Conservation (phyloP, 768 basidiomycete genomes). For the Hygrophoropsis aurantiaca region DNA sequence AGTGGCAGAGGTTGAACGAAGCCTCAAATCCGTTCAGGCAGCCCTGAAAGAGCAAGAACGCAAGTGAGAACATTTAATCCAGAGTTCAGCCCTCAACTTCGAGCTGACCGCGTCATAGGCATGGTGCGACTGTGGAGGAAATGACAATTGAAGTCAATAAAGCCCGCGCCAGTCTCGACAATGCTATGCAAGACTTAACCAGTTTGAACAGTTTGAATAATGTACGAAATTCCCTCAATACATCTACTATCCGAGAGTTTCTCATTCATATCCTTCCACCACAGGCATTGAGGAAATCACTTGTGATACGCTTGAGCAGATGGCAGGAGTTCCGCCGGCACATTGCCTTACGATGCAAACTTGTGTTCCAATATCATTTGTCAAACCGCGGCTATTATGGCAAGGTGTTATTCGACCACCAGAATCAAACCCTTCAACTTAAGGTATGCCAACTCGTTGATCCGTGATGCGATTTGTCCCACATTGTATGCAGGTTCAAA, state of each 20-base stretch:
- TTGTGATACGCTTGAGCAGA: conserved; percentile 60
- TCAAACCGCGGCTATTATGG: conserved; percentile 87
- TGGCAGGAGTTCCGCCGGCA: conserved; percentile 90
- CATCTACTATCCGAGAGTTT: no score
- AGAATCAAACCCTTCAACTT: conserved; percentile 57
- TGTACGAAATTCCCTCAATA: no score
- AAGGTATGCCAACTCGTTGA: conserved; percentile 40
- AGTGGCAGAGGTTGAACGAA: conserved; percentile 53
- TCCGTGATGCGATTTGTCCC: not conserved
- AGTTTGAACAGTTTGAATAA: conserved; percentile 66
- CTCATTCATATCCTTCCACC: no score
- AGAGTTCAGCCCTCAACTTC: conserved; percentile 1
- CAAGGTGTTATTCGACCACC: conserved; percentile 85
- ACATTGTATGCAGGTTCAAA: conserved; percentile 58
- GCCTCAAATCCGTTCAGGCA: conserved; percentile 60
- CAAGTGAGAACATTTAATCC: conserved; percentile 39
- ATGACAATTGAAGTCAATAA: conserved; percentile 71
- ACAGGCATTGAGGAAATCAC: conserved; percentile 67
- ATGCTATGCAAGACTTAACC: conserved; percentile 60
- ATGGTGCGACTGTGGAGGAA: conserved; percentile 77
- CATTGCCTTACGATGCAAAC: conserved; percentile 84
- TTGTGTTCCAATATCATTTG: conserved; percentile 80
- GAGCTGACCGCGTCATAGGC: conserved; percentile 37
- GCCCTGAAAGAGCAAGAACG: conserved; percentile 69
- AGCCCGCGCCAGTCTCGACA: conserved; percentile 57